Evolutionary conservation across 1,284 basidiomycete genomes (phyloP), one percentile per base, ranked within the genome.

Genomic region (Volvariella surrecta): DNA sequence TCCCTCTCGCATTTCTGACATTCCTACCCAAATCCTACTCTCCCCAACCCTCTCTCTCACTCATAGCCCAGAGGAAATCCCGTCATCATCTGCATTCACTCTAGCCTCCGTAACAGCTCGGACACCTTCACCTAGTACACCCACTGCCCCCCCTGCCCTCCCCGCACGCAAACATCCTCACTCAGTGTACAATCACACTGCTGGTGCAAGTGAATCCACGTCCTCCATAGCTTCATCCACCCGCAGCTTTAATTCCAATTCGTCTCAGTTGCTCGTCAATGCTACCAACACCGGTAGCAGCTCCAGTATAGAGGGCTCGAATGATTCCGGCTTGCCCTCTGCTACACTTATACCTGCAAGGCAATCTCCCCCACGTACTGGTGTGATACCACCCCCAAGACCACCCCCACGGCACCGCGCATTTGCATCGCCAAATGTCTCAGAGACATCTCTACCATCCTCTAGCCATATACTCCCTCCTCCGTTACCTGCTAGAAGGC

Each of bases 401-500:
- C 47, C 34, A 19, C 42, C 40, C 34, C 45, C 35, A 15, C 40
- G 32, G n/a, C 19, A 35, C n/a, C 34, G 18, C 8, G n/a, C 34
- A 15, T 8, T 19, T 15, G n/a, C 15, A 15, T 15, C 34, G 4
- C 34, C 34, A 35, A 6, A 6, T 8, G 6, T 7, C n/a, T 7
- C 15, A 7, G 34, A 35, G 6, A 16, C 34, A 6, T 11, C 24
- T 11, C 24, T 28, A 11, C 24, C 24, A 6, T 11, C 24, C 24
- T 28, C 11, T 11, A 28, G 24, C 24, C 6, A 11, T 28, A 28
- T 11, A 6, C 31, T 32, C 10, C 48, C 49, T n/a, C 50, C 54
- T 1, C 52, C 50, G 13, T 47, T 54, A 35, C 53, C 53, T 18
- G 44, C 24, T 6, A 28, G 24, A 28, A 28, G 24, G 11, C 6